These are phyloP conservation scores for Podospora australis DNA, from an alignment of 495 filamentous ascomycete species.

Conservation along the genomic window DNA sequence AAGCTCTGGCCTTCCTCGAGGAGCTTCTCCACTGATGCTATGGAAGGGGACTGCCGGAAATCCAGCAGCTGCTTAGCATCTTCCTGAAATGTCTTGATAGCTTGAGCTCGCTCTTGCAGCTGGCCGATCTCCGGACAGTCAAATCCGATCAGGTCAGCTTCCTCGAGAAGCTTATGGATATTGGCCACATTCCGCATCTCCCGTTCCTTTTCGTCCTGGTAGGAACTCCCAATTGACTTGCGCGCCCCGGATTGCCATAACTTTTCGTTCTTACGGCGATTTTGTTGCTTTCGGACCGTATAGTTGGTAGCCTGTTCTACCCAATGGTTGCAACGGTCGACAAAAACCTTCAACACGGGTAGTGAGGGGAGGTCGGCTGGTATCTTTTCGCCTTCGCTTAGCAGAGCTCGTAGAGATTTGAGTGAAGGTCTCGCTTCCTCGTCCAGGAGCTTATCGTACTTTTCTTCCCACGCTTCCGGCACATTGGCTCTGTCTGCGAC, in stretches of 20 bases:
- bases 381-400: slow-evolving; percentile 95
- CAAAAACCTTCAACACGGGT: slow-evolving; percentile 75
- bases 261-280: slow-evolving; percentile 94
- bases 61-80: slow-evolving; percentile 65
- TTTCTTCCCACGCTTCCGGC: slow-evolving; percentile 86
- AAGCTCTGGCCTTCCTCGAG: slow-evolving; percentile 81
- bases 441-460: slow-evolving; percentile 75
- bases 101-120: slow-evolving; percentile 78
- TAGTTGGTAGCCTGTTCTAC: slow-evolving; percentile 96
- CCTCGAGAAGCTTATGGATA: slow-evolving; percentile 73
- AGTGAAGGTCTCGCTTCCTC: slow-evolving; percentile 77
- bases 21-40: slow-evolving; percentile 78
- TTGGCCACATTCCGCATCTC: slow-evolving; percentile 89
- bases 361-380: slow-evolving; percentile 86
- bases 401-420: slow-evolving; percentile 74
- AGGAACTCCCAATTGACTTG: slow-evolving; percentile 58
- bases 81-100: slow-evolving; percentile 79
- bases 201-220: slow-evolving; percentile 74
- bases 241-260: slow-evolving; percentile 67
- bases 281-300: slow-evolving; percentile 96
- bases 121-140: slow-evolving; percentile 89
- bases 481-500: slow-evolving; percentile 79
- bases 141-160: slow-evolving; percentile 85
- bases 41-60: slow-evolving; percentile 46
- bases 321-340: slow-evolving; percentile 95